These are phyloP conservation scores for Vinca minor DNA, from an alignment of 257 asterid genomes.

Conservation along the genomic window DNA sequence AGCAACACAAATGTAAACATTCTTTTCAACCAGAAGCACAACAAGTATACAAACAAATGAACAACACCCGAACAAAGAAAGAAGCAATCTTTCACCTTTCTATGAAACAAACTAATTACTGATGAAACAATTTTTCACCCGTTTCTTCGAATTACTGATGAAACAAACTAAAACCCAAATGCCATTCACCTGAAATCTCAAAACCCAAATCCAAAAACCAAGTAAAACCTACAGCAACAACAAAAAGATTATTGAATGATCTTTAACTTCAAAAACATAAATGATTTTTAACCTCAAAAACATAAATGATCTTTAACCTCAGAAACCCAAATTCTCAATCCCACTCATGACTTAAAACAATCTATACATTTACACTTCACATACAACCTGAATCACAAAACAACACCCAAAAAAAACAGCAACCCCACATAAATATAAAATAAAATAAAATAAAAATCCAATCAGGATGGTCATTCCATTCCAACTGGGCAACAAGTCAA, in stretches of 20 bases:
- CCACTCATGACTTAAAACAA: constrained; percentile 15
- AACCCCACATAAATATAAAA: too few species aligned
- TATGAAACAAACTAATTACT: constrained; percentile 3
- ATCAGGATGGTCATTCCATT: constrained; percentile 32
- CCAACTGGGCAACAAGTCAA: constrained; percentile 21
- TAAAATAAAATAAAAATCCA: too few species aligned
- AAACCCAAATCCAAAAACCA: constrained; percentile 14
- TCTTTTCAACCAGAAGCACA: constrained; percentile 6
- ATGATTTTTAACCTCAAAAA: too few species aligned
- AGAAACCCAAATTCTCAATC: constrained; percentile 15
- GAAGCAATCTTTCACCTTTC: constrained; percentile 3
- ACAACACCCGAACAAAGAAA: constrained; percentile 14
- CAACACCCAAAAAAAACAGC: constrained; percentile 14
- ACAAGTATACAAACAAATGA: constrained; percentile 8
- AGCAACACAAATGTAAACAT: not conserved
- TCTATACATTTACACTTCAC: constrained; percentile 3
- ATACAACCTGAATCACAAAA: constrained; percentile 13
- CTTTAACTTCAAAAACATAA: too few species aligned
- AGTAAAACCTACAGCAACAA: constrained; percentile 3
- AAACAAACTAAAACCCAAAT: constrained; percentile 10
- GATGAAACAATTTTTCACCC: too few species aligned
- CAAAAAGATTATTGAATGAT: too few species aligned
- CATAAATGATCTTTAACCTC: constrained; percentile 15
- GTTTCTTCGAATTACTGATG: too few species aligned
- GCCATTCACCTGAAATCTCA: constrained; percentile 10